phyloP scores from a whole-genome alignment of 2,329 filamentous ascomycete genomes.

The Monosporascus sp. region DNA sequence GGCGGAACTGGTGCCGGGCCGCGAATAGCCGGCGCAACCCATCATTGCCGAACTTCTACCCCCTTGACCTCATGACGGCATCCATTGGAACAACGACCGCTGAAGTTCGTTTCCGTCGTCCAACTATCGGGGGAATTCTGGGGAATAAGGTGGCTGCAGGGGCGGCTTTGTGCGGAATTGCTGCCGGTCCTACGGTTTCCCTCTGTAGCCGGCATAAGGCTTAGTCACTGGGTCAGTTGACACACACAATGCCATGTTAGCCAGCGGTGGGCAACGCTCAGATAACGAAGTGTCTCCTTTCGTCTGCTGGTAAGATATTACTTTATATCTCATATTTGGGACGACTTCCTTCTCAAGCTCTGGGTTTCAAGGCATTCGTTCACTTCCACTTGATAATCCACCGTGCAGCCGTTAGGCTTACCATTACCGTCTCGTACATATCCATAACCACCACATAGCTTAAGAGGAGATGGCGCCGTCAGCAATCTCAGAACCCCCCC shows the following conservation, averaged over 20 bases:
- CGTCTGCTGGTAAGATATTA: neutral
- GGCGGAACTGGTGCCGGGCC: neutral
- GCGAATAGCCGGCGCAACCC: neutral
- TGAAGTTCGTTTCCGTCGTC: neutral
- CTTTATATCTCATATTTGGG: neutral
- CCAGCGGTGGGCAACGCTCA: neutral
- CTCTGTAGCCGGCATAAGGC: neutral
- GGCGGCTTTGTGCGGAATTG: neutral
- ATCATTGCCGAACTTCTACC: neutral
- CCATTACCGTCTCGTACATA: neutral
- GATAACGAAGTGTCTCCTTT: neutral
- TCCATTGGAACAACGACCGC: neutral
- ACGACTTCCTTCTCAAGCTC: neutral
- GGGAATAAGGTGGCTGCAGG: neutral
- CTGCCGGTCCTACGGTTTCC: neutral
- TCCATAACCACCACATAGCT: neutral
- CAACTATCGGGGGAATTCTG: neutral
- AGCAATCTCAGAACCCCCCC: conserved; percentile 47
- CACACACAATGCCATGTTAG: neutral
- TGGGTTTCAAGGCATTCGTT: neutral
- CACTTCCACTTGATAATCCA: neutral
- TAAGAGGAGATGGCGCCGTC: conserved; percentile 52
- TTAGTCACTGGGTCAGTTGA: neutral
- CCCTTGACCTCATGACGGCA: neutral
- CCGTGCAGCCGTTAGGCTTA: neutral